These are phyloP conservation scores for Trichosporon sp. DNA, from an alignment of 1,284 basidiomycete species.

Conservation along the genomic window DNA sequence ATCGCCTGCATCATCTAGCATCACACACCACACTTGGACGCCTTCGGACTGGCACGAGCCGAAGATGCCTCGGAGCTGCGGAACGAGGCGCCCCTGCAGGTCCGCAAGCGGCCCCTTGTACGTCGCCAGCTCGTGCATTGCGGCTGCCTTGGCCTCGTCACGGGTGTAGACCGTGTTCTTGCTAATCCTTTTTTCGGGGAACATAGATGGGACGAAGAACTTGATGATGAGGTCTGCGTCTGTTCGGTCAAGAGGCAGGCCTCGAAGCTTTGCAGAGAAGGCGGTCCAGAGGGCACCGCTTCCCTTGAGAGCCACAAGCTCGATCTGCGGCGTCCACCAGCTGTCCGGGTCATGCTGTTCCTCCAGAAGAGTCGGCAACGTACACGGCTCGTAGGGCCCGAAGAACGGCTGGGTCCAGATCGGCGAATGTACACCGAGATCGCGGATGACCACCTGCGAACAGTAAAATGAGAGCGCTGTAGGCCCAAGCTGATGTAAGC, in stretches of 20 bases:
- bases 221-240: constrained; percentile 10
- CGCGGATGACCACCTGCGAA: not conserved
- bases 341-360: not conserved
- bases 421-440: not conserved
- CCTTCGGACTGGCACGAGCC: constrained; percentile 6
- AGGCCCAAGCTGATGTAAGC: constrained; percentile 10
- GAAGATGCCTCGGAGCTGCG: constrained; percentile 8
- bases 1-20: constrained; percentile 11
- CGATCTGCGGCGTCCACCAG: constrained; percentile 7
- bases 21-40: constrained; percentile 7
- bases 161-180: not conserved
- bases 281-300: constrained; percentile 1
- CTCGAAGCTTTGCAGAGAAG: constrained; percentile 6
- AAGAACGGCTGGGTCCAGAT: constrained; percentile 4
- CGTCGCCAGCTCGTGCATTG: not conserved
- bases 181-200: not conserved
- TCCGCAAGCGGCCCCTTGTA: not conserved
- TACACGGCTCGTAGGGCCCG: not conserved
- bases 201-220: constrained; percentile 6
- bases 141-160: not conserved
- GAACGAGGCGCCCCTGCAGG: constrained; percentile 11
- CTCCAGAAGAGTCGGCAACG: not conserved
- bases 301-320: constrained; percentile 1
- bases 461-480: not conserved
- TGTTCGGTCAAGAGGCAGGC: not conserved